A percentile compares a stretch with the other conserved stretches of the same genome.
phyloP scores from a whole-genome alignment of 2,329 filamentous ascomycete genomes.

The Exophiala xenobiotica region DNA sequence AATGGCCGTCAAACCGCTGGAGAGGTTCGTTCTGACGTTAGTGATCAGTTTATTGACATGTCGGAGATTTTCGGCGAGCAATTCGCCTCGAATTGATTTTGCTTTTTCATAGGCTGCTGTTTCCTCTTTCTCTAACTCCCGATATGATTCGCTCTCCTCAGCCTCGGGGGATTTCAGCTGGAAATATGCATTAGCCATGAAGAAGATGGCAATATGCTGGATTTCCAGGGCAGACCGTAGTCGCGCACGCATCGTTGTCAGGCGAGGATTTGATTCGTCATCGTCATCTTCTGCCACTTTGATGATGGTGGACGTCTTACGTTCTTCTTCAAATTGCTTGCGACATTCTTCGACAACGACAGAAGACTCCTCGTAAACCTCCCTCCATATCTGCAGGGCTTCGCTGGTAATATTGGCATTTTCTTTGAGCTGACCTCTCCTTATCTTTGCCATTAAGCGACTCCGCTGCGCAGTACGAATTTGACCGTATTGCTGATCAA shows the following conservation, averaged over 20 bases:
- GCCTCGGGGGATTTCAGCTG: constrained; percentile 73
- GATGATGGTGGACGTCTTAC: constrained; percentile 33
- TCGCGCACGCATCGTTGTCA: constrained; percentile 62
- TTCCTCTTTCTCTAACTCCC: constrained; percentile 67
- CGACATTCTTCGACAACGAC: constrained; percentile 61
- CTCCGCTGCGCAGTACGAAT: constrained; percentile 69
- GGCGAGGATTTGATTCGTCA: constrained; percentile 42
- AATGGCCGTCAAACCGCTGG: constrained; percentile 61
- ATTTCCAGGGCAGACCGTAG: constrained; percentile 74
- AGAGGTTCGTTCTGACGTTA: constrained; percentile 53
- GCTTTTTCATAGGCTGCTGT: constrained; percentile 72
- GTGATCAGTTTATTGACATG: constrained; percentile 66
- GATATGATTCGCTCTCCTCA: constrained; percentile 50
- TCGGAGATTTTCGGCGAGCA: constrained; percentile 60
- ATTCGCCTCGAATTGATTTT: constrained; percentile 73
- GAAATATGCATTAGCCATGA: constrained; percentile 77
- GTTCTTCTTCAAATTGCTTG: constrained; percentile 56
- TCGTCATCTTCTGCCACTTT: constrained; percentile 38
- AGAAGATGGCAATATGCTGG: constrained; percentile 80
- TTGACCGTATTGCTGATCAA: constrained; percentile 72
- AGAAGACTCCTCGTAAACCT: constrained; percentile 52
- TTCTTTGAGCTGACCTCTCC: constrained; percentile 74
- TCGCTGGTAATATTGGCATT: constrained; percentile 67
- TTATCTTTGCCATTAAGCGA: constrained; percentile 63
- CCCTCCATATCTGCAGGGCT: constrained; percentile 69